Conservation (phyloP, 805 yeast species). For the Hanseniaspora valbyensis region DNA sequence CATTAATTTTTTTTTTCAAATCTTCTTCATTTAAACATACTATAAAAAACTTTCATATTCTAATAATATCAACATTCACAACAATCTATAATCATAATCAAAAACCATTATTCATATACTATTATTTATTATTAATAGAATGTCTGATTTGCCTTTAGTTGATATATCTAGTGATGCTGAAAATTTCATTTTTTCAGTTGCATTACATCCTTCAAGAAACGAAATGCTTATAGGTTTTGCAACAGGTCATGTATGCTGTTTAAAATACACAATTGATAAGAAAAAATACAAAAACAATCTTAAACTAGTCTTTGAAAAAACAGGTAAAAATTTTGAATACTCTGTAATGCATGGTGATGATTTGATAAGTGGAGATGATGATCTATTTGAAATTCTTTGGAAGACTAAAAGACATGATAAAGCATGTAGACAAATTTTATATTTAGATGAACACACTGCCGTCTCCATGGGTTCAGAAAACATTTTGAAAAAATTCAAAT, state of each 20-base stretch:
- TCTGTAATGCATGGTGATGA: slow-evolving; percentile 7
- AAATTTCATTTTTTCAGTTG: slow-evolving; percentile 47
- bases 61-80: background rate
- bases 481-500: slow-evolving; percentile 59
- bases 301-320: slow-evolving; percentile 23
- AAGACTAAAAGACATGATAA: slow-evolving; percentile 83
- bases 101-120: background rate
- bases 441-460: slow-evolving; percentile 33
- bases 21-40: no score
- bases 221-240: slow-evolving; percentile 64
- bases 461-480: slow-evolving; percentile 71
- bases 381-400: slow-evolving; percentile 39
- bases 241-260: slow-evolving; percentile 61
- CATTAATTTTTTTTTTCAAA: no score
- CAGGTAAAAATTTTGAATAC: slow-evolving; percentile 33
- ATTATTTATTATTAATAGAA: slow-evolving; percentile 19
- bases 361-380: slow-evolving; percentile 21
- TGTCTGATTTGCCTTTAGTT: slow-evolving; percentile 25
- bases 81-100: background rate
- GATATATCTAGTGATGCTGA: slow-evolving; percentile 43
- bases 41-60: no score
- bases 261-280: slow-evolving; percentile 35
- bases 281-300: background rate
- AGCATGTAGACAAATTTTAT: slow-evolving; percentile 56
- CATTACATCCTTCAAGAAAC: slow-evolving; percentile 66